Evolutionary conservation across 768 basidiomycete genomes (phyloP).

Genomic region (Dioszegia crocea): DNA sequence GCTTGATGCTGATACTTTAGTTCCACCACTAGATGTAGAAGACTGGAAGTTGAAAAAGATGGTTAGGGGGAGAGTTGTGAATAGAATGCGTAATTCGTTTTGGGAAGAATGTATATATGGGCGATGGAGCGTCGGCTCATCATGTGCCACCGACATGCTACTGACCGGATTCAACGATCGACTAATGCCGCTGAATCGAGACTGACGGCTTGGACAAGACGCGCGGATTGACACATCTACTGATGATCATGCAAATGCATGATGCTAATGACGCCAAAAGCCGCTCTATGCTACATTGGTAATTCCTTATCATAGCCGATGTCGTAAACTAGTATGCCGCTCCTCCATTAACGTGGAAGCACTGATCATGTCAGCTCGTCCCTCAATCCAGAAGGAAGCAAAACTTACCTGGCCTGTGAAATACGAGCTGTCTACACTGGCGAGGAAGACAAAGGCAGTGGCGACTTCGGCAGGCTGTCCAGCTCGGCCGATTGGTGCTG

Average conservation of each 20-base stretch:
- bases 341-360: slow-evolving; percentile 50
- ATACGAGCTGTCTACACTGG: slow-evolving; percentile 55
- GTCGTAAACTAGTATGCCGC: slow-evolving; percentile 25
- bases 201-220: no score
- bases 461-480: slow-evolving; percentile 58
- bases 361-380: slow-evolving; percentile 14
- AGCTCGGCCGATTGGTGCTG: slow-evolving; percentile 54
- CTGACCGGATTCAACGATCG: no score
- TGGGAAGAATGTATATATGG: no score
- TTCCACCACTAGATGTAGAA: slow-evolving; percentile 8
- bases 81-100: no score
- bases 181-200: no score
- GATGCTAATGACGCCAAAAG: no score
- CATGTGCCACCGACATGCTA: no score
- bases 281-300: no score
- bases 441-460: slow-evolving; percentile 56
- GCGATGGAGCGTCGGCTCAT: no score
- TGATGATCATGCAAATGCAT: no score
- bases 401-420: slow-evolving; percentile 49
- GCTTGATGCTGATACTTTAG: slow-evolving; percentile 4
- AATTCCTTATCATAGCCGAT: no score
- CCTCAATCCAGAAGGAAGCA: not conserved
- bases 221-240: no score
- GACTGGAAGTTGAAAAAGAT: not conserved
- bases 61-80: not conserved